Base-by-base conservation (phyloP, 129 eudicot genomes). In the Flaveria robusta region DNA sequence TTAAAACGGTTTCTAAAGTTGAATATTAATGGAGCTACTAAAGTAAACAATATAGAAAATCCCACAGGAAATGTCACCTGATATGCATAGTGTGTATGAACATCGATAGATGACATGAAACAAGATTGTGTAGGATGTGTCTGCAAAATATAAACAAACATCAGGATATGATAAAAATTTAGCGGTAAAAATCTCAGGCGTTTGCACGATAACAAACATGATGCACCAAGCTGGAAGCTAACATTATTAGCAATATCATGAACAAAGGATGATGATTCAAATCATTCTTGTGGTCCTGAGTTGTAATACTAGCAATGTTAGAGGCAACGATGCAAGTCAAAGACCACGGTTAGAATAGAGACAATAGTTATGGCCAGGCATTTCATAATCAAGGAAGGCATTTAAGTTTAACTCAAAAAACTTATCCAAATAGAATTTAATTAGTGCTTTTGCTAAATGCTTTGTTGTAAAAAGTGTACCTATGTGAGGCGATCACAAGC, bases 91-190 rank as follows among this genome's bases (percentile, higher is more conserved):
- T 94, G 99, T 10, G 99, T 91, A 79, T 94, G 99, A 62, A 94
- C 89, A 86, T 94, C 99, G 74, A 94, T 89, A 26, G 99, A 94
- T 60, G 99, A 94, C 99, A 94, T 94, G 85, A 94, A 94, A 87
- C 99, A 94, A 64, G 97, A 91, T 76, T 94, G 99, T 8, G 96
- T 89, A 67, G 99, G 99, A 81, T 94, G 97, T 18, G 99, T 94
- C 99, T 94, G 93, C 87, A 82, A 78, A 26, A 68, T 78, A 23
- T 12, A 74, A 79, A 81, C 74, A 81, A 50, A 7, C 31, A 69
- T 34, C 52, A 83, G 22, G 42, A 77, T 54, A 56, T 47, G 64
- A 46, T 34, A 75, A 23, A 29, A 46, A 24, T 60, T 2, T 6
- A 80, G 79, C 41, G 64, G 19, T 18, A 64, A 20, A 66, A 78